A percentile compares a stretch with the other conserved stretches of the same genome.
phyloP scores from a whole-genome alignment of 805 yeast genomes.

The Candida michaelii region DNA sequence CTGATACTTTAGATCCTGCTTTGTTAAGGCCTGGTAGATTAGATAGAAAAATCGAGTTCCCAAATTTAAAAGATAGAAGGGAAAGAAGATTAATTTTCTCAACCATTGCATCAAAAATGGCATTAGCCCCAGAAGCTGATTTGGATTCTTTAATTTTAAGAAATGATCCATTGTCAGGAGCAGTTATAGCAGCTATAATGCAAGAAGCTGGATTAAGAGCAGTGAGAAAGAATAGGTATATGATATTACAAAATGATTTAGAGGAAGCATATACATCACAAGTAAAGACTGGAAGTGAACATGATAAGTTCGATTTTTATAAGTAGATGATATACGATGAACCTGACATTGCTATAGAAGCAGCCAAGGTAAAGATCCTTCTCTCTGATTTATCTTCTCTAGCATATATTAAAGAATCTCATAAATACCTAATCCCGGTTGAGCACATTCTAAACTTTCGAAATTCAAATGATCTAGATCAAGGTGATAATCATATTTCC shows the following conservation, averaged over 20 bases:
- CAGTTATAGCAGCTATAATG: slow-evolving; percentile 97
- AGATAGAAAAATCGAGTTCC: slow-evolving; percentile 97
- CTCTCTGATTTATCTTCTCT: too few relatives aligned
- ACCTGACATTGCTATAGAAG: not conserved
- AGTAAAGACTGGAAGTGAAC: slow-evolving; percentile 93
- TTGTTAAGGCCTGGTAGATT: slow-evolving; percentile 96
- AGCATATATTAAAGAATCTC: slow-evolving; percentile 22
- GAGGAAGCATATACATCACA: slow-evolving; percentile 98
- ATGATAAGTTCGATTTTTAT: slow-evolving; percentile 96
- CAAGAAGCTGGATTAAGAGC: slow-evolving; percentile 99
- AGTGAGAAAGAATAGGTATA: slow-evolving; percentile 96
- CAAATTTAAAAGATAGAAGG: slow-evolving; percentile 92
- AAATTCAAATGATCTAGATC: slow-evolving; percentile 71
- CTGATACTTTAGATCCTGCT: slow-evolving; percentile 99
- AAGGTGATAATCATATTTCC: slow-evolving; percentile 48
- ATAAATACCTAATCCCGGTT: slow-evolving; percentile 67
- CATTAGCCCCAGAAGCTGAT: slow-evolving; percentile 96
- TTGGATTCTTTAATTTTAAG: slow-evolving; percentile 91
- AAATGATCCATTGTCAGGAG: slow-evolving; percentile 97
- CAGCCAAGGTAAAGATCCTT: too few relatives aligned
- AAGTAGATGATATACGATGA: slow-evolving; percentile 46
- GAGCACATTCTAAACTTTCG: slow-evolving; percentile 45
- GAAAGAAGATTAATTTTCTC: slow-evolving; percentile 95
- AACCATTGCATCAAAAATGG: slow-evolving; percentile 96
- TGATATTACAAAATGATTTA: slow-evolving; percentile 90